Base-by-base conservation (phyloP, 2,329 filamentous ascomycete species). In the Ceratocystis ficicola region DNA sequence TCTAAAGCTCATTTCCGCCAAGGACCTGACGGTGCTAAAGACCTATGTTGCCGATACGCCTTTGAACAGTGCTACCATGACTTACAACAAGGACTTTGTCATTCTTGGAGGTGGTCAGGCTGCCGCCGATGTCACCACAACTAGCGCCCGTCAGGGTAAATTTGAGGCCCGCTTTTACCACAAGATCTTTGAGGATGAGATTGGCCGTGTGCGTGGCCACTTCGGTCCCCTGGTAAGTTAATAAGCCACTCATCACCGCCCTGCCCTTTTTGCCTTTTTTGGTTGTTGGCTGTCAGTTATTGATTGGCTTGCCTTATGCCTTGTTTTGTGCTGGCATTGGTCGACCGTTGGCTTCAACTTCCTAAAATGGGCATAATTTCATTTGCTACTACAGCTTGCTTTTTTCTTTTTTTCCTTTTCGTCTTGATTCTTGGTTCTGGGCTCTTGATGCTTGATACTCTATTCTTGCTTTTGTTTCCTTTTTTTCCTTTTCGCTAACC, bases 81-180 rank as follows among this genome's bases (percentile, higher is more conserved):
- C 92, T 15, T 86, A 89, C 65, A 94, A 95, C 79, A 97, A 97
- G 80, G 91, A 97, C 75, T 99, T 90, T 74, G 93, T 99, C 70
- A 95, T 99, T 74, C 87, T 99, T 57, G 94, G 94, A 72, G 94
- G 94, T 85, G 94, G 94, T 72, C 94, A 99, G 80, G 94, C 92
- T 70, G 94, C 94, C 74, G 96, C 96, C 90, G 93, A 97, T 75
- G 94, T 99, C 77, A 99, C 94, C 67, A 95, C 90, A 65, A 97
- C 94, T 63, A 88, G 88, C 44, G 87, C 91, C 62, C 86, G 94
- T 71, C 94, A 99, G 82, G 94, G 94, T 79, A 97, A 97, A 80
- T 99, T 99, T 81, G 94, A 99, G 79, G 94, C 94, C 57, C 87
- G 94, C 70, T 99, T 99, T 83, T 99, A 96, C 83, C 94, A 99